Conservation (phyloP, 2,329 filamentous ascomycete genomes). For the Phaeomoniella chlamydospora region DNA sequence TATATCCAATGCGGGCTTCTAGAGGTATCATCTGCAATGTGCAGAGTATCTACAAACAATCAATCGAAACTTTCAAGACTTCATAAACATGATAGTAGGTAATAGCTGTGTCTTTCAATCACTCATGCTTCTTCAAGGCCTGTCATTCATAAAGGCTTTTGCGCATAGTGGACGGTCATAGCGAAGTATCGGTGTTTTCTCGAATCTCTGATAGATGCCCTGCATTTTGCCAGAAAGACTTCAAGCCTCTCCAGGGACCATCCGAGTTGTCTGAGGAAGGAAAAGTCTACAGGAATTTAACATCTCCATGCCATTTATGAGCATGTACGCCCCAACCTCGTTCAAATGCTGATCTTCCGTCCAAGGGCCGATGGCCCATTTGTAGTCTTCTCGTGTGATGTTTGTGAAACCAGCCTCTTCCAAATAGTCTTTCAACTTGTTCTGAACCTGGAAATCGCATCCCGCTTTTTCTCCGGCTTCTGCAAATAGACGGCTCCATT, state of each 20-base stretch:
- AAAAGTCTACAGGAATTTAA: conserved; percentile 12
- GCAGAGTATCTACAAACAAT: too few relatives aligned
- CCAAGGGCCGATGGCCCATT: conserved; percentile 16
- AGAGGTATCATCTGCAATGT: too few relatives aligned
- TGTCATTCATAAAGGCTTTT: too few relatives aligned
- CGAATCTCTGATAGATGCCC: conserved; percentile 9
- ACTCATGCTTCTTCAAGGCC: too few relatives aligned
- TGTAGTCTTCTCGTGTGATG: conserved; percentile 9
- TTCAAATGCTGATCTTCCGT: conserved; percentile 11
- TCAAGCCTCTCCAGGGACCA: conserved; percentile 13
- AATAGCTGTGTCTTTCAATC: too few relatives aligned
- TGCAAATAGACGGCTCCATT: conserved; percentile 8
- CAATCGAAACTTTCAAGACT: too few relatives aligned
- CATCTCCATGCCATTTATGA: conserved; percentile 10
- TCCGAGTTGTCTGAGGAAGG: conserved; percentile 13
- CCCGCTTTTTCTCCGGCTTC: conserved; percentile 5
- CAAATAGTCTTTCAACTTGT: conserved; percentile 4
- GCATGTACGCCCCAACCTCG: conserved; percentile 9
- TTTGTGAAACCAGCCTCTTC: conserved; percentile 13
- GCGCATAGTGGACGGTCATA: conserved; percentile 9
- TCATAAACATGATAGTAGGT: too few relatives aligned
- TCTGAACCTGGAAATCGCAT: conserved; percentile 16
- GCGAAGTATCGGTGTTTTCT: conserved; percentile 7
- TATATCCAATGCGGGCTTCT: too few relatives aligned
- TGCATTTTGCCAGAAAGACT: conserved; percentile 8